phyloP scores from a whole-genome alignment of 1,139 yeast genomes.

The Maudiozyma humilis region DNA sequence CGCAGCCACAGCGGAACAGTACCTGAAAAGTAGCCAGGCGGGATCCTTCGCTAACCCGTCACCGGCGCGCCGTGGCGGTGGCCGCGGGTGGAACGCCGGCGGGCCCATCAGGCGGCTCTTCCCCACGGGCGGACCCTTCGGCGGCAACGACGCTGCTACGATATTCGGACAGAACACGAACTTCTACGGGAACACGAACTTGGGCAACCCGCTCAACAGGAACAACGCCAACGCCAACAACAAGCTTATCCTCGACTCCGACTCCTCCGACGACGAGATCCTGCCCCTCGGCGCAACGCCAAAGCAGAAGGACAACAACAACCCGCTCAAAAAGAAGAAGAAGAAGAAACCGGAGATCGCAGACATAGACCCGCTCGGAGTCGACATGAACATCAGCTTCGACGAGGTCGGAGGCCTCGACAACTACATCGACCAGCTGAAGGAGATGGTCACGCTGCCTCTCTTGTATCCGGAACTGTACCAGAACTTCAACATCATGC shows the following conservation, averaged over 20 bases:
- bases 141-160: constrained; percentile 80
- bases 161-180: constrained; percentile 63
- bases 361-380: constrained; percentile 91
- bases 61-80: constrained; percentile 28
- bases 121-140: constrained; percentile 97
- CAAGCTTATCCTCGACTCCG: constrained; percentile 42
- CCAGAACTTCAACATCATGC: constrained; percentile 82
- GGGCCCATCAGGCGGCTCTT: constrained; percentile 55
- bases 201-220: constrained; percentile 28
- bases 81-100: constrained; percentile 31
- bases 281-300: constrained; percentile 31
- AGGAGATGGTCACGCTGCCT: constrained; percentile 96
- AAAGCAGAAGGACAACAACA: constrained; percentile 19
- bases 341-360: constrained; percentile 64
- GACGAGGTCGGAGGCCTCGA: constrained; percentile 88
- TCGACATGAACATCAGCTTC: constrained; percentile 88
- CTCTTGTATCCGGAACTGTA: constrained; percentile 88
- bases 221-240: constrained; percentile 21
- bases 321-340: constrained; percentile 33
- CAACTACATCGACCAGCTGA: constrained; percentile 79
- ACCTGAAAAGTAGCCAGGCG: constrained; percentile 6
- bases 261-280: constrained; percentile 60
- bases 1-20: constrained; percentile 28
- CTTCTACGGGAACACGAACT: constrained; percentile 16
- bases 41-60: constrained; percentile 27